Base-by-base conservation (phyloP, 2,329 filamentous ascomycete genomes). In the Claviceps sp. region DNA sequence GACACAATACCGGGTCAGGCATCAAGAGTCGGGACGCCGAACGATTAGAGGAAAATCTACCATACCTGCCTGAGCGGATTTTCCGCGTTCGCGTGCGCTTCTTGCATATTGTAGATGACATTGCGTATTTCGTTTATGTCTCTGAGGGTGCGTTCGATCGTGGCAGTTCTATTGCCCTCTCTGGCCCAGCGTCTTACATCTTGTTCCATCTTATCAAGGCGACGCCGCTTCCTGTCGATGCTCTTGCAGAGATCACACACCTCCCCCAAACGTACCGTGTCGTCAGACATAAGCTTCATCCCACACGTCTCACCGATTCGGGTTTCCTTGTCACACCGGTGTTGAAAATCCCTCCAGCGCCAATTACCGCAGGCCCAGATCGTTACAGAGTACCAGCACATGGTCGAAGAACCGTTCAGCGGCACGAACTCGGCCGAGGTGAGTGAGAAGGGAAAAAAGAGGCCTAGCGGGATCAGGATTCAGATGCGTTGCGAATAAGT, bases 311-410 rank as follows among this genome's bases (percentile, higher is more conserved):
- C 91, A 62, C 91, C 91, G 59, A 87, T 95, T 58, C 91, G 86
- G 72, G 95, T 94, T 68, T 96, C 91, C 70, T 88, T 89, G 69
- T 86, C 84, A 77, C 91, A 97, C 67, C 95, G 90, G 69, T 90
- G 81, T 59, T 86, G 83, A 74, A 96, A 96, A 72, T 85, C 85
- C 59, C 88, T 86, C 90, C 90, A 97, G 70, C 89, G 88, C 84
- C 86, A 95, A 77, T 88, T 91, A 63, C 86, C 86, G 72, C 91
- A 97, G 53, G 70, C 70, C 78, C 86, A 95, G 61, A 81, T 79
- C 67, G 85, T 88, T 70, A 91, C 86, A 63, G 96, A 89, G 75
- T 90, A 97, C 76, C 93, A 96, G 74, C 91, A 96, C 91, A 97
- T 95, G 60, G 65, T 76, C 53, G 52, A 51, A 52, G 53, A 51